Evolutionary conservation across 176 grass and related monocot species (phyloP), one percentile per base, ranked within the genome.

Genomic region (Oryza nivara): DNA sequence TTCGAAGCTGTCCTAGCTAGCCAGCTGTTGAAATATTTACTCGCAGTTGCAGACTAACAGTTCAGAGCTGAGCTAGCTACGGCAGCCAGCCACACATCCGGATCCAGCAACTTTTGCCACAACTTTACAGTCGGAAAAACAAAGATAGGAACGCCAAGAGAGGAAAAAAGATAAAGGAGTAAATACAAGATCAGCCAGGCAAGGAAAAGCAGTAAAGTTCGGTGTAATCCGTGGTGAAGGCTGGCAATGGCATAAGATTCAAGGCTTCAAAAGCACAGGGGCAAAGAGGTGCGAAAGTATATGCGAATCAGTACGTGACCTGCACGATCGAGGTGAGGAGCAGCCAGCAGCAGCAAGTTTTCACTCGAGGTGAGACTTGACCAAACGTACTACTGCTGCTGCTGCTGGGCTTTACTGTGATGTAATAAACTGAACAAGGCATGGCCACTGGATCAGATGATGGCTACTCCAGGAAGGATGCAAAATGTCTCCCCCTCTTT

Each of bases 271-370:
- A 86, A 79, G 75, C 41, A 38, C 69, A 3, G 56, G 67, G 71
- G 69, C 80, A 83, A 83, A 78, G 79, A 69, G 84, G 30, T 44
- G 74, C 26, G 45, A 90, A 86, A 86, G 80, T 82, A 90, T 87
- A 87, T 83, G 74, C 80, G 74, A 41, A 68, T 74, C 47, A 74
- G 77, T 61, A 70, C 30, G 77, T 85, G 79, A 49, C 63, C 88
- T 83, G 80, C 84, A 90, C 75, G 17, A 58, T 58, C 54, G 80
- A 90, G 79, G 74, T 8, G 67, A 63, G 5, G 0, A 6, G 30
- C 16, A 20, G 43, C 43, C 7, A 41, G 52, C 11, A 41, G 52
- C 11, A 63, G 67, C 32, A 17, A 34, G 65, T 72, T 87, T 89
- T 70, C 48, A 45, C 79, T 68, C 47, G 79, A 83, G 83, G 78